phyloP scores from a whole-genome alignment of 75 land plant genomes.

The Pinus taeda region DNA sequence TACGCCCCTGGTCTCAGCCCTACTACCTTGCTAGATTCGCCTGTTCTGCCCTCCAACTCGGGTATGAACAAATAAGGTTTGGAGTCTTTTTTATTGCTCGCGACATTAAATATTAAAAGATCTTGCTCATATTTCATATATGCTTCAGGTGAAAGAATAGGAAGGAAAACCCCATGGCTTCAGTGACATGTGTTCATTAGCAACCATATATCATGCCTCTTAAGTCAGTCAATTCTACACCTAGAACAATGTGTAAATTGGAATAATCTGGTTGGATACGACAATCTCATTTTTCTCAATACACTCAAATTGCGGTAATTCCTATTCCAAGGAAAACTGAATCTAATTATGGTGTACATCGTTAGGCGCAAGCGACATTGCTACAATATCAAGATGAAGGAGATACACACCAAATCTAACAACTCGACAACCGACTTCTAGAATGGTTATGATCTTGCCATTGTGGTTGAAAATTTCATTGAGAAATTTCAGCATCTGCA shows the following conservation, averaged over 20 bases:
- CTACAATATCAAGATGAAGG: conserved; percentile 60
- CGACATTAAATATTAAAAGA: conserved; percentile 64
- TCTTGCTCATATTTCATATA: conserved; percentile 82
- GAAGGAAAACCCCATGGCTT: conserved; percentile 91
- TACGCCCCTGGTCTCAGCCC: conserved; percentile 19
- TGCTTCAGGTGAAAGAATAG: conserved; percentile 86
- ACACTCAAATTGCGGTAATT: conserved; percentile 84
- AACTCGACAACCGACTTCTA: conserved; percentile 93
- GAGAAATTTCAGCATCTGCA: conserved; percentile 74
- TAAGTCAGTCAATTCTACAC: conserved; percentile 89
- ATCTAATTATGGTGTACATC: conserved; percentile 91
- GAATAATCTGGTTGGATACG: conserved; percentile 84
- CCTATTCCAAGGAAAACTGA: conserved; percentile 88
- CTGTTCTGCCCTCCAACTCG: conserved; percentile 63
- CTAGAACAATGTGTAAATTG: conserved; percentile 91
- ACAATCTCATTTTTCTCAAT: conserved; percentile 75
- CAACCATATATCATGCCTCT: conserved; percentile 82
- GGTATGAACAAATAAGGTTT: conserved; percentile 21
- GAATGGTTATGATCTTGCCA: conserved; percentile 71
- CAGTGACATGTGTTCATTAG: conserved; percentile 77
- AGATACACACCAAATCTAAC: conserved; percentile 92
- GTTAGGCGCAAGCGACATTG: conserved; percentile 89
- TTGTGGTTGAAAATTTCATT: conserved; percentile 54
- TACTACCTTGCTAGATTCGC: no score
- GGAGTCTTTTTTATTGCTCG: conserved; percentile 17